Evolutionary conservation across 2,329 filamentous ascomycete species (phyloP).

Genomic region (Microdochium trichocladiopsis): DNA sequence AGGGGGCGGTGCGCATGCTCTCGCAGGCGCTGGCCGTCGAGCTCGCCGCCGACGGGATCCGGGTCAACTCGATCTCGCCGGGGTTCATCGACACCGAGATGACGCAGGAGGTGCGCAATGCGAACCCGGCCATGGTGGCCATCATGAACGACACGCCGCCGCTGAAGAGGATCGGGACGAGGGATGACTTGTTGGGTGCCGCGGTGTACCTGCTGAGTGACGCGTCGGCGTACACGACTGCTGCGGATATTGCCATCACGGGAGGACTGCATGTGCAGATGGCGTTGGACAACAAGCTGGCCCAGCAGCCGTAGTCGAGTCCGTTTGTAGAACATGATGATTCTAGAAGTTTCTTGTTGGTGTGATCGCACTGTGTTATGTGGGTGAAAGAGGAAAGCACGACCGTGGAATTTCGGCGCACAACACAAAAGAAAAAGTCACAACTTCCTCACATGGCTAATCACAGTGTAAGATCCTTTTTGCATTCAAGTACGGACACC

Average conservation of each 20-base stretch:
- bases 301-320: not conserved
- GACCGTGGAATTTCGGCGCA: no score
- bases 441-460: no score
- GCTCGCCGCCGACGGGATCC: slow-evolving; percentile 37
- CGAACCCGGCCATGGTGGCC: slow-evolving; percentile 42
- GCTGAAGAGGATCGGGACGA: slow-evolving; percentile 45
- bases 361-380: no score
- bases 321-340: not conserved
- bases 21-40: slow-evolving; percentile 36
- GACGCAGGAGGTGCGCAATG: slow-evolving; percentile 42
- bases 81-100: slow-evolving; percentile 35
- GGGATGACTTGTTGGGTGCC: slow-evolving; percentile 46
- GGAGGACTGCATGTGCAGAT: slow-evolving; percentile 6
- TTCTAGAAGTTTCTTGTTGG: no score
- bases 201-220: slow-evolving; percentile 51
- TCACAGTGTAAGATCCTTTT: no score
- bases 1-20: slow-evolving; percentile 33
- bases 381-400: no score
- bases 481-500: no score
- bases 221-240: slow-evolving; percentile 40
- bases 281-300: not conserved
- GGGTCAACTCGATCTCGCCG: slow-evolving; percentile 38
- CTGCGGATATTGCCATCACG: slow-evolving; percentile 39
- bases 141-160: slow-evolving; percentile 53
- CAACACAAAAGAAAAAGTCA: no score